Conservation (phyloP, 345 rosid species). For the Theobroma cacao region DNA sequence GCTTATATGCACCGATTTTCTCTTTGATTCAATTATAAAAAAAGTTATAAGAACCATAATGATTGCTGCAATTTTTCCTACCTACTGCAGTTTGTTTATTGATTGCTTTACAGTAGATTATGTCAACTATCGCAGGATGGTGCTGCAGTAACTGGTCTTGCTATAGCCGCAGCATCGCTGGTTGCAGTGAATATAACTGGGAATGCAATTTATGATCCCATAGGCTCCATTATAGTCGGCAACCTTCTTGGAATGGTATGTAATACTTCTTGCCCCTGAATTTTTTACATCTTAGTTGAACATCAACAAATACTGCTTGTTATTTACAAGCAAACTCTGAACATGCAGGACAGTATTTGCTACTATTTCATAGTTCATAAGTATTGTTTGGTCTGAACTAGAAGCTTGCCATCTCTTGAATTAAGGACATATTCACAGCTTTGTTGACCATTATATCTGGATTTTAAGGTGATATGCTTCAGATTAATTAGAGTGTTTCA, state of each 20-base stretch:
- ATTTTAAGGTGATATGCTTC: neutral
- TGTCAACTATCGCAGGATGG: slow-evolving; percentile 67
- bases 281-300: neutral
- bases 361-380: neutral
- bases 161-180: slow-evolving; percentile 85
- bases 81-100: neutral
- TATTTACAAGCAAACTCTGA: neutral
- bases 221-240: slow-evolving; percentile 90
- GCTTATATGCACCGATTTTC: neutral
- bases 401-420: neutral
- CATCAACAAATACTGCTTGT: neutral
- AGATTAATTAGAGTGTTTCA: neutral
- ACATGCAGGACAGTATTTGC: neutral
- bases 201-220: slow-evolving; percentile 90
- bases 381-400: neutral
- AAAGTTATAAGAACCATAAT: neutral
- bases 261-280: neutral
- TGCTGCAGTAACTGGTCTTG: slow-evolving; percentile 94
- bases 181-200: slow-evolving; percentile 84
- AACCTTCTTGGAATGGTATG: slow-evolving; percentile 93
- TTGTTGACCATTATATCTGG: neutral
- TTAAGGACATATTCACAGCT: neutral
- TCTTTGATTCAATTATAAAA: neutral
- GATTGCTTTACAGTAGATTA: neutral
- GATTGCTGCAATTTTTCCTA: neutral